Evolutionary conservation across 805 yeast genomes (phyloP).

Genomic region (Hanseniaspora occidentalis): DNA sequence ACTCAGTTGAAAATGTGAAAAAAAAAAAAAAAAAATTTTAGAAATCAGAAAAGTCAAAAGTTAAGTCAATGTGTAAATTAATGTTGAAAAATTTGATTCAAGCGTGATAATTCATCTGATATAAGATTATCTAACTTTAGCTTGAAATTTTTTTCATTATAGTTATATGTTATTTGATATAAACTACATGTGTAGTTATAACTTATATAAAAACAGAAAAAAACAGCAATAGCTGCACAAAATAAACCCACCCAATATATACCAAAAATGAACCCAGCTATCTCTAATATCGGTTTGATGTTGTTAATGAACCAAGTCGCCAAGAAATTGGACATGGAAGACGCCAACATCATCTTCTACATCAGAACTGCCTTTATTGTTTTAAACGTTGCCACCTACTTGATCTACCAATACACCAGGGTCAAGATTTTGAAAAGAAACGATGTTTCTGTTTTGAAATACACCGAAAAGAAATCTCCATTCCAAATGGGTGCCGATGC

Average conservation of each 20-base stretch:
- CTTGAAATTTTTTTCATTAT: no score
- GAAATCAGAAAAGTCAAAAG: no score
- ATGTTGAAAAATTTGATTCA: no score
- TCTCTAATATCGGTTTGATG: constrained; percentile 80
- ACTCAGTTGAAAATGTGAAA: no score
- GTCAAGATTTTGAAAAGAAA: constrained; percentile 55
- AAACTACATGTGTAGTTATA: no score
- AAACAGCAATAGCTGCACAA: no score
- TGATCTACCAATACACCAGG: constrained; percentile 55
- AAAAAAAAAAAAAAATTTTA: no score
- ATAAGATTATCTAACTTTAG: no score
- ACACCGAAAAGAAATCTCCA: constrained; percentile 73
- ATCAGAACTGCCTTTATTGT: constrained; percentile 62
- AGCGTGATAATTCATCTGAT: no score
- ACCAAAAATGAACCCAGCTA: constrained; percentile 67
- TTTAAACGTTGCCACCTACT: constrained; percentile 53
- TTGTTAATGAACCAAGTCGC: constrained; percentile 93
- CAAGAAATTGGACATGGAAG: constrained; percentile 77
- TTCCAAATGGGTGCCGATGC: constrained; percentile 50
- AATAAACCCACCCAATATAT: constrained; percentile 3
- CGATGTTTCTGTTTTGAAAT: constrained; percentile 85
- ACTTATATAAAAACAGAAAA: not conserved
- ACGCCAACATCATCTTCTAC: constrained; percentile 58
- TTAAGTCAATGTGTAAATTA: no score
- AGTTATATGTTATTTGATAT: no score